phyloP scores from a whole-genome alignment of 352 stramenopile genomes.

The Pythium rishiriense region DNA sequence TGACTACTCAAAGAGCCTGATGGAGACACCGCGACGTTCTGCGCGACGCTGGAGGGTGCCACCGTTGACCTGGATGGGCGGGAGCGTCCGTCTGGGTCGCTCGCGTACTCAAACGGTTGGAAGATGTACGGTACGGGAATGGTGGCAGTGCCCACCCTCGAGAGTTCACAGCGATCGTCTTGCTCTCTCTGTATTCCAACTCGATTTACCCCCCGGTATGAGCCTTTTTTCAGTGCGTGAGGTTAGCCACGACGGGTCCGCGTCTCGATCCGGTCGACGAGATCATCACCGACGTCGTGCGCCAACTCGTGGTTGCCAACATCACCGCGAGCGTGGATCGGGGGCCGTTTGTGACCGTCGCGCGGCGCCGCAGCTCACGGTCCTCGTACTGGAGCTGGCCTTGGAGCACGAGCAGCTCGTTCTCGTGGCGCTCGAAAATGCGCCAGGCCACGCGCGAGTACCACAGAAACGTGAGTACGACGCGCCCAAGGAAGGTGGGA shows the following conservation, averaged over 20 bases:
- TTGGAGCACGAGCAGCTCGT: conserved; percentile 22
- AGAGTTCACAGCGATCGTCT: no score
- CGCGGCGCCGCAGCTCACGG: not conserved
- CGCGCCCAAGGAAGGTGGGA: not conserved
- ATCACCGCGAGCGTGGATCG: not conserved
- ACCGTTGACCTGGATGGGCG: no score
- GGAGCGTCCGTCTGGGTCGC: no score
- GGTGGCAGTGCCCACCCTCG: no score
- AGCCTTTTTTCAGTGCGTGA: no score
- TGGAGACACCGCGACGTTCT: no score
- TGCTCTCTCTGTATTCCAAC: not conserved
- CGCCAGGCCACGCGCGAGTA: conserved; percentile 2
- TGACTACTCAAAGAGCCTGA: not conserved
- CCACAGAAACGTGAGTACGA: not conserved
- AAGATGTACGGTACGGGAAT: no score
- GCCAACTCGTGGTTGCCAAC: not conserved
- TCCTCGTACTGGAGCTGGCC: conserved; percentile 13
- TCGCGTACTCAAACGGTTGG: no score
- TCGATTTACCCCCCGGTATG: no score
- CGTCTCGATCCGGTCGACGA: not conserved
- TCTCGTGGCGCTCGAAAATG: not conserved
- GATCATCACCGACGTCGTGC: not conserved
- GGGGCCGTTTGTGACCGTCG: not conserved
- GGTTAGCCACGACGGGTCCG: not conserved
- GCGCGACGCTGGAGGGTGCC: no score